Conservation (phyloP, 2,329 filamentous ascomycete species). For the Colletotrichum eremochloae region DNA sequence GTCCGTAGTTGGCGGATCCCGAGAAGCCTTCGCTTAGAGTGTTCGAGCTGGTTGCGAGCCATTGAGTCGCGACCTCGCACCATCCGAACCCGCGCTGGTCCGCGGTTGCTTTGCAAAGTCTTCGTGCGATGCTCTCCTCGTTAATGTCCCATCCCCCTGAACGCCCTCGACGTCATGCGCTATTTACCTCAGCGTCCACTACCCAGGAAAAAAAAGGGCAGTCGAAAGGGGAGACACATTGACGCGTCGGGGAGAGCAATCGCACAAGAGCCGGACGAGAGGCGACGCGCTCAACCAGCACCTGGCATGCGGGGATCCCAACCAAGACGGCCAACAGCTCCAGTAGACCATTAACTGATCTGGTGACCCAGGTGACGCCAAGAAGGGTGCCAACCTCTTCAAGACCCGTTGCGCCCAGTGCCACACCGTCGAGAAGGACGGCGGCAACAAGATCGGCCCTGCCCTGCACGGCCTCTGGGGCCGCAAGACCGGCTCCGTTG, state of each 20-base stretch:
- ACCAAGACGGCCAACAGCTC: conserved; percentile 7
- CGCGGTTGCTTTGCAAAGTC: conserved; percentile 2
- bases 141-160: background rate
- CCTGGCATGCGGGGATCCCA: background rate
- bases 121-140: background rate
- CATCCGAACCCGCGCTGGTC: conserved; percentile 2
- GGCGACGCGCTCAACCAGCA: background rate
- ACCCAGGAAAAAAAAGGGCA: conserved; percentile 13
- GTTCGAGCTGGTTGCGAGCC: conserved; percentile 18
- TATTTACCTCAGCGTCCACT: conserved; percentile 49
- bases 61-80: conserved; percentile 28
- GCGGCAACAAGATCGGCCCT: conserved; percentile 98
- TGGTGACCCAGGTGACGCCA: conserved; percentile 77
- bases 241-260: conserved; percentile 7
- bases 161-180: conserved; percentile 46
- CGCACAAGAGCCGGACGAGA: background rate
- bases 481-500: conserved; percentile 91
- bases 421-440: conserved; percentile 92
- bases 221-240: conserved; percentile 17
- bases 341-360: conserved; percentile 31
- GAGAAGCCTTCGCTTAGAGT: background rate
- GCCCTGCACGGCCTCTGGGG: conserved; percentile 98
- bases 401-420: conserved; percentile 99
- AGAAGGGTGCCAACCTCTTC: conserved; percentile 99
- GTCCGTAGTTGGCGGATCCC: conserved; percentile 29